A percentile compares a stretch with the other conserved stretches of the same genome.
These are phyloP conservation scores for Exserohilum turcica DNA, from an alignment of 2,329 filamentous ascomycete genomes.

Conservation along the genomic window DNA sequence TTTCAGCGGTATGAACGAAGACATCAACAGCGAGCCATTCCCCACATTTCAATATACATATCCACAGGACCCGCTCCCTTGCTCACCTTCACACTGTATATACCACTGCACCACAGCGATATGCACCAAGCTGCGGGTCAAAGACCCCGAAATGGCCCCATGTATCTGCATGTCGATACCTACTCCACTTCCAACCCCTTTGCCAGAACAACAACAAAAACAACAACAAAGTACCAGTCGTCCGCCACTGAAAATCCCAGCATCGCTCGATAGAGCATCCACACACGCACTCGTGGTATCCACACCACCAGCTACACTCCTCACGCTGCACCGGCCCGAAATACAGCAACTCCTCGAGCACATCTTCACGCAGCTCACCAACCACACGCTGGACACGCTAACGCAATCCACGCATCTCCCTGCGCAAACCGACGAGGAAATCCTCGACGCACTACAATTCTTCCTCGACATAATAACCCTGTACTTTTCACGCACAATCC, in stretches of 20 bases:
- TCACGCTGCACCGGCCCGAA: too few species aligned
- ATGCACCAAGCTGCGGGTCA: neutral
- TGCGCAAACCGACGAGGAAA: too few species aligned
- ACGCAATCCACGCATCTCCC: too few species aligned
- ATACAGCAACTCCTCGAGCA: too few species aligned
- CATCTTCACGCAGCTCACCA: too few species aligned
- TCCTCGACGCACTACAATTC: neutral
- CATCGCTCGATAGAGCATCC: too few species aligned
- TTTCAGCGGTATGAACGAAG: slow-evolving; percentile 3
- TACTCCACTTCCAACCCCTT: neutral
- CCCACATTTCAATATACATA: neutral
- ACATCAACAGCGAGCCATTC: slow-evolving; percentile 9
- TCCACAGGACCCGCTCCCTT: neutral
- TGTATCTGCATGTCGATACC: neutral
- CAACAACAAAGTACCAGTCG: too few species aligned
- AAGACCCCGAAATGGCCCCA: too few species aligned
- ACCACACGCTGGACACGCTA: too few species aligned
- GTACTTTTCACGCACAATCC: slow-evolving; percentile 13
- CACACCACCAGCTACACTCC: too few species aligned
- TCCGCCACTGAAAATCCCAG: too few species aligned
- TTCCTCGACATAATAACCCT: slow-evolving; percentile 3
- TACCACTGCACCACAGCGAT: neutral
- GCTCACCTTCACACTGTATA: neutral
- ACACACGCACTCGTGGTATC: too few species aligned
- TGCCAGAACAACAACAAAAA: neutral